phyloP scores from a whole-genome alignment of 2,329 filamentous ascomycete genomes.

The Ascochyta fabae region DNA sequence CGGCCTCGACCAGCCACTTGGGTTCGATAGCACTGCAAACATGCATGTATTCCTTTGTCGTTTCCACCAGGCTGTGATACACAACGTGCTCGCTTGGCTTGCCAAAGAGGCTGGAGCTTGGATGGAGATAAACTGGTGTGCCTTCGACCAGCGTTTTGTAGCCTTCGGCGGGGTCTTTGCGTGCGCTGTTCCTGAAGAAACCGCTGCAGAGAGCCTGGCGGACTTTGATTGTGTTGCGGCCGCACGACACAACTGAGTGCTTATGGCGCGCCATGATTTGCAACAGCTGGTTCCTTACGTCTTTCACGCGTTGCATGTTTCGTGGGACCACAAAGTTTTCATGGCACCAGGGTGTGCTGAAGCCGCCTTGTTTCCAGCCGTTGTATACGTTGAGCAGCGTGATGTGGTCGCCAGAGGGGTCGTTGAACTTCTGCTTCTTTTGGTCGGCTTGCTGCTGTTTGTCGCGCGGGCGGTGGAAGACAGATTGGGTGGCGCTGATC shows the following conservation, averaged over 20 bases:
- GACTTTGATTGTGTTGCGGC: slow-evolving; percentile 84
- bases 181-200: slow-evolving; percentile 93
- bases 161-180: slow-evolving; percentile 94
- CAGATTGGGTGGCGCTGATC: slow-evolving; percentile 75
- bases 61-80: slow-evolving; percentile 88
- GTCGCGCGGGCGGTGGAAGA: slow-evolving; percentile 96
- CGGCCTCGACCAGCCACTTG: slow-evolving; percentile 90
- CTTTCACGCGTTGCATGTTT: slow-evolving; percentile 85
- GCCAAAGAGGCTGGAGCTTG: slow-evolving; percentile 87
- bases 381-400: slow-evolving; percentile 97
- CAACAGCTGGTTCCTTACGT: slow-evolving; percentile 89
- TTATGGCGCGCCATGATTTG: slow-evolving; percentile 94
- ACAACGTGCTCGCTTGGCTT: slow-evolving; percentile 97
- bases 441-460: slow-evolving; percentile 96
- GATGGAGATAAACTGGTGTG: slow-evolving; percentile 94
- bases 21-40: slow-evolving; percentile 92
- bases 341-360: slow-evolving; percentile 88
- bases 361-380: slow-evolving; percentile 87
- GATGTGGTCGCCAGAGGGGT: slow-evolving; percentile 90
- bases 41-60: slow-evolving; percentile 98
- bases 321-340: slow-evolving; percentile 97
- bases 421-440: slow-evolving; percentile 97
- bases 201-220: slow-evolving; percentile 88
- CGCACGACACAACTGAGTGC: slow-evolving; percentile 82
- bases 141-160: slow-evolving; percentile 98